A percentile compares a stretch with the other conserved stretches of the same genome.
phyloP scores from a whole-genome alignment of 2,329 filamentous ascomycete species.

The Fusarium albosuccineum region DNA sequence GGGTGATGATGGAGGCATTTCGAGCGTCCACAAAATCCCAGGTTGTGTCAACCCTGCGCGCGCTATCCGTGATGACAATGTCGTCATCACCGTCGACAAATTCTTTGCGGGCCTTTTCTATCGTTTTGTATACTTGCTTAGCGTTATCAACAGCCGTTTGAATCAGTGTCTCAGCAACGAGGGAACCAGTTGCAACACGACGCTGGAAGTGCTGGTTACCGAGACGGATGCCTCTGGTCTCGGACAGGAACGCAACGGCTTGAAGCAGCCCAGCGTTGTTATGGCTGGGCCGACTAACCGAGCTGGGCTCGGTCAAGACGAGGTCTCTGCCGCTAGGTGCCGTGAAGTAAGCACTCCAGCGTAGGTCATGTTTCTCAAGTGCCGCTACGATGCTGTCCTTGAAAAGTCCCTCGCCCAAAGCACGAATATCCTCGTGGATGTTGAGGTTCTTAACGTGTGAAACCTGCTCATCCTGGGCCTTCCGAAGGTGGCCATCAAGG shows the following conservation, averaged over 20 bases:
- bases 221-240: constrained; percentile 47
- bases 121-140: constrained; percentile 29
- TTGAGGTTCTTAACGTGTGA: constrained; percentile 48
- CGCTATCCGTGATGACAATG: constrained; percentile 43
- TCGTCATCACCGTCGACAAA: constrained; percentile 41
- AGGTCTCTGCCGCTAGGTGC: constrained; percentile 24
- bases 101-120: constrained; percentile 42
- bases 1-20: constrained; percentile 41
- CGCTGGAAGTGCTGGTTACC: constrained; percentile 51
- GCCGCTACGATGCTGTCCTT: constrained; percentile 36
- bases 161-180: constrained; percentile 42
- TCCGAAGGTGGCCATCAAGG: constrained; percentile 29
- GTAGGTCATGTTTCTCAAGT: constrained; percentile 39
- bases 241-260: constrained; percentile 44
- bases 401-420: constrained; percentile 39
- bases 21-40: constrained; percentile 46
- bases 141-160: constrained; percentile 44
- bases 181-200: constrained; percentile 46
- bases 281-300: constrained; percentile 41
- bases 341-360: constrained; percentile 48
- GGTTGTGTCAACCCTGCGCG: constrained; percentile 37
- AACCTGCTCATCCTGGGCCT: constrained; percentile 45
- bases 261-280: constrained; percentile 45
- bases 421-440: constrained; percentile 46
- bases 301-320: constrained; percentile 45